Evolutionary conservation across 225 moss, liverwort and hornwort genomes (phyloP).

Genomic region (Pseudisothecium myosuroides): DNA sequence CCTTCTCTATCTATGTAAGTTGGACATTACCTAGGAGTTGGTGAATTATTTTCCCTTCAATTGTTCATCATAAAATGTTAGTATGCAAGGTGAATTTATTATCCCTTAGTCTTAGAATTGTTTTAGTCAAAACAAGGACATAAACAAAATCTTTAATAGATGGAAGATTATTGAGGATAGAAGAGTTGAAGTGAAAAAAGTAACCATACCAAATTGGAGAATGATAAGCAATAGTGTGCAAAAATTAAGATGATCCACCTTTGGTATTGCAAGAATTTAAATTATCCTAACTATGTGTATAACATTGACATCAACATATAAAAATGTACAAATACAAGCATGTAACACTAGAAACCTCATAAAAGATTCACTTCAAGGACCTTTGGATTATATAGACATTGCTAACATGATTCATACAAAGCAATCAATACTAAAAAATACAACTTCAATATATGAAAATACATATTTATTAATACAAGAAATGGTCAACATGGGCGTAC

Average conservation of each 20-base stretch:
- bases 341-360: not conserved
- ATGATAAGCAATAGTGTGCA: not conserved
- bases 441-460: not conserved
- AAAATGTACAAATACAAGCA: not conserved
- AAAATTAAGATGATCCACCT: not conserved
- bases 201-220: not conserved
- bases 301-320: no score
- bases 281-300: fast-evolving
- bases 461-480: not conserved
- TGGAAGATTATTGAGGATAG: not conserved
- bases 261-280: not conserved
- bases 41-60: not conserved
- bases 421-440: not conserved
- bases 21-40: not conserved
- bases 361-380: not conserved
- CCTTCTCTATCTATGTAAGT: not conserved
- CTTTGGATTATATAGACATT: not conserved
- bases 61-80: not conserved
- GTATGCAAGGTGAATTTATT: not conserved
- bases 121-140: not conserved
- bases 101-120: not conserved
- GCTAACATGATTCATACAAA: not conserved
- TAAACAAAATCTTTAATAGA: not conserved
- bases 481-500: fast-evolving
- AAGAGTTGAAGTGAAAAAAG: fast-evolving